These are phyloP conservation scores for Suillus subalutaceus DNA, from an alignment of 768 basidiomycete species.

Conservation along the genomic window DNA sequence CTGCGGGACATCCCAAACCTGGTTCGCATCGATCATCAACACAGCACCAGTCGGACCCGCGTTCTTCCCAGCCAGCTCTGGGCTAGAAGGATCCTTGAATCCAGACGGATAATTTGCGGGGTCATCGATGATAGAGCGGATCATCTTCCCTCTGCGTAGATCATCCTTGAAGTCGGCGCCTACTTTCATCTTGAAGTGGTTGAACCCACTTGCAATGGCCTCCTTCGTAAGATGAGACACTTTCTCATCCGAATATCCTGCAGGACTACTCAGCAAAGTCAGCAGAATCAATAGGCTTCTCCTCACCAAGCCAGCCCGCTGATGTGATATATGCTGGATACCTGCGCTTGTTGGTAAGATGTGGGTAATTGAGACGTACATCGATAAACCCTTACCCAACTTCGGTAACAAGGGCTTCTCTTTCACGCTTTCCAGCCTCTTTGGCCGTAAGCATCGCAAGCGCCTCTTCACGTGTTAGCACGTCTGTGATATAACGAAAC, in stretches of 20 bases:
- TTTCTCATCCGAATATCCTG: constrained; percentile 92
- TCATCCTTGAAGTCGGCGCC: constrained; percentile 83
- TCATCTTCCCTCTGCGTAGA: constrained; percentile 83
- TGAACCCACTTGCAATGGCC: constrained; percentile 86
- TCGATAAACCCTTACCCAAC: constrained; percentile 49
- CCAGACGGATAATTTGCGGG: constrained; percentile 76
- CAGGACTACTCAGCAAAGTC: constrained; percentile 16
- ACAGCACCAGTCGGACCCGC: constrained; percentile 94
- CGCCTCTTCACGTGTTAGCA: constrained; percentile 90
- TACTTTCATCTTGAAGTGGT: constrained; percentile 99
- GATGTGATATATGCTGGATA: constrained; percentile 96
- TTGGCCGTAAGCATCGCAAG: constrained; percentile 78
- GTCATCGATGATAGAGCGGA: constrained; percentile 95
- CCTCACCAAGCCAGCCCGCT: constrained; percentile 84
- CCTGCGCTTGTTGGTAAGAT: constrained; percentile 36
- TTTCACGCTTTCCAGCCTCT: constrained; percentile 73
- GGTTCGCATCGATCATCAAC: constrained; percentile 97
- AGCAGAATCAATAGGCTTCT: background rate
- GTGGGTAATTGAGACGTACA: background rate
- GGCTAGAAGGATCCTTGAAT: constrained; percentile 55
- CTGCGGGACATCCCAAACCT: constrained; percentile 92
- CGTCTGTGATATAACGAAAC: constrained; percentile 93
- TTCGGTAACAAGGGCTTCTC: constrained; percentile 75
- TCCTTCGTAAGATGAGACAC: constrained; percentile 84
- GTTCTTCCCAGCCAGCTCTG: constrained; percentile 82